Evolutionary conservation across 2,329 filamentous ascomycete genomes (phyloP), one percentile per base, ranked within the genome.

Genomic region (Hypoxylon sp.): DNA sequence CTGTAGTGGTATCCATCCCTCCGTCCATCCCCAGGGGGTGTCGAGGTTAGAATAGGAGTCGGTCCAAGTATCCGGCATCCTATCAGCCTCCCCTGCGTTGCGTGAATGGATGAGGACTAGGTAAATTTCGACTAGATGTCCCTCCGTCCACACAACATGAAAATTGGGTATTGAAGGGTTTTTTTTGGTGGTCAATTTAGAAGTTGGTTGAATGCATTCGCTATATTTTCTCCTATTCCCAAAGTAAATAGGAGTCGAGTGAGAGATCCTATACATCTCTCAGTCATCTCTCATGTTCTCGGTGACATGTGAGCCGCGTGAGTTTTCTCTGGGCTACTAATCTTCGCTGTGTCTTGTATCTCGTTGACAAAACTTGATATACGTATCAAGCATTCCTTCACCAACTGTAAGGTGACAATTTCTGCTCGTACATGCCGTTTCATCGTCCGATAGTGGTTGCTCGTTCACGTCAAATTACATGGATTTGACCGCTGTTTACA

Each of bases 1-100:
- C 26, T 9, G 8, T 32, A 18, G 36, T 18, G 36, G 36, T 14
- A 16, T 32, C 45, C 45, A 49, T 32, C 45, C 45, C 16, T 49
- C 45, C 7, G 3, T 53, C 28, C 30, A 52, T 60, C 48, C 56
- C 40, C 48, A 24, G 40, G 56, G 44, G 36, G 56, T 30, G 30
- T 52, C 18, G 16, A 49, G 16, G 54, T 22, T 30, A 28, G 24
- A 46, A 46, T n/a, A 14, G 24, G 12, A 46, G 12, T 46, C 14
- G n/a, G 44, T 28, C 24, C 44, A 46, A 46, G 44, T 46, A 28
- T 46, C 24, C 24, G 14, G 30, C 24, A 46, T 46, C 42, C 24
- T 7, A n/a, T n/a, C n/a, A n/a, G n/a, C n/a, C n/a, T n/a, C n/a
- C n/a, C n/a, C 9, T 20, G 16, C 16, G 20, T 12, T 7, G 12